A percentile compares a stretch with the other conserved stretches of the same genome.
Evolutionary conservation across 78 protist species (phyloP).

Genomic region (Polysphondylium violaceum): DNA sequence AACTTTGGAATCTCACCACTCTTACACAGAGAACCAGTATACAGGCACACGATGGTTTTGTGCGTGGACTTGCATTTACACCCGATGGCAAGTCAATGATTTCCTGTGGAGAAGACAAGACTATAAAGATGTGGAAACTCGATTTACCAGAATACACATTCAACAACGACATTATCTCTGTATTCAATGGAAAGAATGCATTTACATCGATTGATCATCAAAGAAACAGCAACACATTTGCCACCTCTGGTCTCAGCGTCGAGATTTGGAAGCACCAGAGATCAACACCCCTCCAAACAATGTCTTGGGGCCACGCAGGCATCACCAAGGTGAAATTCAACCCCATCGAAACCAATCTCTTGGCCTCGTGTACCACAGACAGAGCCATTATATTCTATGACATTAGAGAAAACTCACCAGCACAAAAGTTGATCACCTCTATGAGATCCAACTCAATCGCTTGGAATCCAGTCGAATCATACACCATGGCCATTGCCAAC

Average conservation of each 20-base stretch:
- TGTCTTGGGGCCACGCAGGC: constrained; percentile 92
- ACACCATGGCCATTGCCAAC: constrained; percentile 87
- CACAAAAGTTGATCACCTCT: constrained; percentile 83
- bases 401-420: constrained; percentile 73
- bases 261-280: constrained; percentile 85
- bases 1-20: constrained; percentile 56
- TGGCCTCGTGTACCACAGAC: constrained; percentile 88
- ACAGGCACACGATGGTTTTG: constrained; percentile 90
- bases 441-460: constrained; percentile 79
- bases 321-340: constrained; percentile 90
- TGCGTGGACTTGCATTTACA: constrained; percentile 87
- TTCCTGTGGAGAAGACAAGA: constrained; percentile 87
- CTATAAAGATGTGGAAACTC: constrained; percentile 87
- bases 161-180: constrained; percentile 1
- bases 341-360: constrained; percentile 84
- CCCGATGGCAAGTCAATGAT: constrained; percentile 63
- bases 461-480: constrained; percentile 97
- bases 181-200: constrained; percentile 27
- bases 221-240: constrained; percentile 42
- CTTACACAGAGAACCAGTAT: constrained; percentile 30
- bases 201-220: constrained; percentile 79
- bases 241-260: constrained; percentile 78
- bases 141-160: constrained; percentile 26
- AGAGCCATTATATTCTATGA: constrained; percentile 93
- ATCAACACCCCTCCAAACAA: constrained; percentile 84